Conservation (phyloP, 129 eudicot species). For the Helianthus tuberosus region DNA sequence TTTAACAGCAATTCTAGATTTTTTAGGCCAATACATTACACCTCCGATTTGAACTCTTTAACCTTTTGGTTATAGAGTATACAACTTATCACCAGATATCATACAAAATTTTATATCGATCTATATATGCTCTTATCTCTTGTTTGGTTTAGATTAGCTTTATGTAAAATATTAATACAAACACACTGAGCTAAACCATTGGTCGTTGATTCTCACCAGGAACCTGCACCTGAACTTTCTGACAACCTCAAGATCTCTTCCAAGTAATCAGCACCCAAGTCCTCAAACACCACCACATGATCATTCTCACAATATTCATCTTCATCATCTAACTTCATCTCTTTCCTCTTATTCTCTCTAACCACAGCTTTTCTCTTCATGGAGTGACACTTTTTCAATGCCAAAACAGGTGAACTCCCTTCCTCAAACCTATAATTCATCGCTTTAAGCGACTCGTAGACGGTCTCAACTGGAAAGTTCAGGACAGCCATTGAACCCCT, state of each 20-base stretch:
- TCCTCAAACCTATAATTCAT: conserved; percentile 39
- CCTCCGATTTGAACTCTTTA: no score
- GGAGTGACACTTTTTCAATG: conserved; percentile 50
- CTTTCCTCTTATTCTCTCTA: conserved; percentile 31
- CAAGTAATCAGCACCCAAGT: conserved; percentile 56
- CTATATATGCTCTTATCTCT: no score
- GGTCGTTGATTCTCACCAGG: conserved; percentile 23
- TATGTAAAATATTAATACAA: no score
- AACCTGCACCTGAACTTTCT: conserved; percentile 31
- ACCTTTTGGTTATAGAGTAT: no score
- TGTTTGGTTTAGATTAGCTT: no score
- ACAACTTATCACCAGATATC: no score
- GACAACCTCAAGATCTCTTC: conserved; percentile 51
- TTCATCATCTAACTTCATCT: conserved; percentile 8
- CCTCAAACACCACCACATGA: conserved; percentile 47
- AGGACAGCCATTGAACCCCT: conserved; percentile 56
- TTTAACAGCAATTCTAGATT: no score
- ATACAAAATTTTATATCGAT: no score
- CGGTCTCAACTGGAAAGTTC: conserved; percentile 48
- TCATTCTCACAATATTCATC: neutral
- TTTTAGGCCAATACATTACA: no score
- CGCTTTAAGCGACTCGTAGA: conserved; percentile 44
- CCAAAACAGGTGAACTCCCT: conserved; percentile 56
- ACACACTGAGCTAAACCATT: conserved; percentile 25
- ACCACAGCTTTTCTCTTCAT: conserved; percentile 32